Conservation (phyloP, 345 rosid genomes). For the Alliaria petiolata region DNA sequence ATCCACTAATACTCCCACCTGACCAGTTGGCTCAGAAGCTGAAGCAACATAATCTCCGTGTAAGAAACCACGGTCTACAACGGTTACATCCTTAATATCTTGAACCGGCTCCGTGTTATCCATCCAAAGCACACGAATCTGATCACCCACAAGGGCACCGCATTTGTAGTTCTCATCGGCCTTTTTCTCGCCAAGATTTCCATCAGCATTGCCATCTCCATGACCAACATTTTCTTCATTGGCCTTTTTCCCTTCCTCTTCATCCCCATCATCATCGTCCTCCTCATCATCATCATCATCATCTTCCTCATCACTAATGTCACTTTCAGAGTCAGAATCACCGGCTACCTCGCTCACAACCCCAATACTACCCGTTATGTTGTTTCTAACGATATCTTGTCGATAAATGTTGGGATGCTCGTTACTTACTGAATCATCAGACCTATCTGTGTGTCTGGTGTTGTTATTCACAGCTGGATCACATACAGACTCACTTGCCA, state of each 20-base stretch:
- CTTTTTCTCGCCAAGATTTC: constrained; percentile 30
- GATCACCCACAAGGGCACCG: constrained; percentile 62
- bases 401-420: constrained; percentile 52
- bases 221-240: constrained; percentile 32
- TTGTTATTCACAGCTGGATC: constrained; percentile 28
- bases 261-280: constrained; percentile 28
- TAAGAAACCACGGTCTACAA: constrained; percentile 86
- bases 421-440: constrained; percentile 31
- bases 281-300: constrained; percentile 42
- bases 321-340: constrained; percentile 87
- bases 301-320: constrained; percentile 56
- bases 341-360: constrained; percentile 90
- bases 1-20: constrained; percentile 86
- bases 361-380: constrained; percentile 52
- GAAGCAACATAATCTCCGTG: constrained; percentile 91
- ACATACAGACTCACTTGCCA: constrained; percentile 22
- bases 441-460: neutral
- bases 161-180: constrained; percentile 36
- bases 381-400: constrained; percentile 77
- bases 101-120: constrained; percentile 73
- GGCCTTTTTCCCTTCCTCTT: constrained; percentile 22
- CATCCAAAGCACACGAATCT: constrained; percentile 91
- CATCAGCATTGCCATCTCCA: constrained; percentile 34
- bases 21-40: constrained; percentile 78
- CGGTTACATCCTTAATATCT: constrained; percentile 50